phyloP scores from a whole-genome alignment of 2,329 filamentous ascomycete genomes.

The Sporothrix dimorphospora region DNA sequence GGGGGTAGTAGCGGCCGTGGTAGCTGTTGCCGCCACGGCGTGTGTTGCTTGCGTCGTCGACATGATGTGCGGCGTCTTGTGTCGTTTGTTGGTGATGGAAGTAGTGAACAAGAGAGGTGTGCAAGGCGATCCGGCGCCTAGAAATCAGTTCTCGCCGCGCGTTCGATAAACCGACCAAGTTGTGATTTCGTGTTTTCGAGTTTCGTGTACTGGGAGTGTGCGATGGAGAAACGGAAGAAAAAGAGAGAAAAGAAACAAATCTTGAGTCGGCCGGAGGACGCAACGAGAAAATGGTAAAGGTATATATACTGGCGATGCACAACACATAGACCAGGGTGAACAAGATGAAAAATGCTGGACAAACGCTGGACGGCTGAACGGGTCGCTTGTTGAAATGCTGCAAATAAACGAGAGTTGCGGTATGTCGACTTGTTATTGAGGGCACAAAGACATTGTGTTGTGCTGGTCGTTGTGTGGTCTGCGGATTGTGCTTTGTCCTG shows the following conservation, averaged over 20 bases:
- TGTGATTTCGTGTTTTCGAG: not conserved
- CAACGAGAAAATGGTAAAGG: not conserved
- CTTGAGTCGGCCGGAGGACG: not conserved
- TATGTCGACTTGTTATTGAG: not conserved
- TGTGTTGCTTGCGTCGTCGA: slow-evolving; percentile 15
- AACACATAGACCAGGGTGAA: slow-evolving; percentile 2
- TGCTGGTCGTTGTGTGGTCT: not conserved
- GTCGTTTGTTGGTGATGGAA: not conserved
- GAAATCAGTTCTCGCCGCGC: not conserved
- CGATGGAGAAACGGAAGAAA: not conserved
- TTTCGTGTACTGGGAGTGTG: not conserved
- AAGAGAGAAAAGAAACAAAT: not conserved
- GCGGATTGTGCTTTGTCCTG: slow-evolving; percentile 7
- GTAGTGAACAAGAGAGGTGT: not conserved
- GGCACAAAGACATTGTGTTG: not conserved
- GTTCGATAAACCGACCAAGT: not conserved
- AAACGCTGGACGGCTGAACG: not conserved
- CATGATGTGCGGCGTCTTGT: not conserved
- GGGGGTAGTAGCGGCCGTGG: slow-evolving; percentile 38
- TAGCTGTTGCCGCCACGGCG: slow-evolving; percentile 35
- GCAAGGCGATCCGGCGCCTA: slow-evolving; percentile 13
- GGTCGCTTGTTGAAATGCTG: not conserved
- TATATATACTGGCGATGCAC: slow-evolving; percentile 9
- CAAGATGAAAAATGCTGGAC: not conserved
- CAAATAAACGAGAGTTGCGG: not conserved